Evolutionary conservation across 148 eudicot genomes (phyloP).

Genomic region (Rhododendron kiyosumense): DNA sequence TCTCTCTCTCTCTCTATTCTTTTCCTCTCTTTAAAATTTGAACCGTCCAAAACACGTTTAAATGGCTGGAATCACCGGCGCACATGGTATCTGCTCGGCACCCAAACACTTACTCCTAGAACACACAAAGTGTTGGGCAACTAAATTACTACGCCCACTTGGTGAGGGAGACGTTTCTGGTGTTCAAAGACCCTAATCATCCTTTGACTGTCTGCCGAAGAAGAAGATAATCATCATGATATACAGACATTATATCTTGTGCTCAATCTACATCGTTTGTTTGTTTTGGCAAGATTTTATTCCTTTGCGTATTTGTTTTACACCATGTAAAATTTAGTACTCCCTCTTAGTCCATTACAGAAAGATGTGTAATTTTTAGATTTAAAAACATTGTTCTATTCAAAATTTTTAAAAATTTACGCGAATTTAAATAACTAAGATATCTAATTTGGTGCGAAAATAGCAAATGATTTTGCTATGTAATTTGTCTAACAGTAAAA

Average conservation of each 20-base stretch:
- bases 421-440: too few relatives aligned
- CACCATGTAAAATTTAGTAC: neutral
- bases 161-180: conserved; percentile 10
- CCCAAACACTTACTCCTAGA: neutral
- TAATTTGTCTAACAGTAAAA: too few relatives aligned
- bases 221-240: neutral
- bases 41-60: too few relatives aligned
- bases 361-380: too few relatives aligned
- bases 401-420: too few relatives aligned
- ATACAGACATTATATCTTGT: neutral
- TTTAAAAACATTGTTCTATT: too few relatives aligned
- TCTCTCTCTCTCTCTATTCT: too few relatives aligned
- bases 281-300: neutral
- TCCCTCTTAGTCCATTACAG: neutral
- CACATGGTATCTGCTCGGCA: too few relatives aligned
- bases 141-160: neutral
- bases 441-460: too few relatives aligned
- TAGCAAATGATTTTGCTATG: too few relatives aligned
- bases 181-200: neutral
- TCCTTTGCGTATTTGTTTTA: neutral
- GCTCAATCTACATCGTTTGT: neutral
- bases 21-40: too few relatives aligned
- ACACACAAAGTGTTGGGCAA: neutral
- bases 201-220: neutral
- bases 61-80: too few relatives aligned